A percentile compares a stretch with the other conserved stretches of the same genome.
Evolutionary conservation across 176 grass and related monocot species (phyloP).

Genomic region (Aegilops speltoides): DNA sequence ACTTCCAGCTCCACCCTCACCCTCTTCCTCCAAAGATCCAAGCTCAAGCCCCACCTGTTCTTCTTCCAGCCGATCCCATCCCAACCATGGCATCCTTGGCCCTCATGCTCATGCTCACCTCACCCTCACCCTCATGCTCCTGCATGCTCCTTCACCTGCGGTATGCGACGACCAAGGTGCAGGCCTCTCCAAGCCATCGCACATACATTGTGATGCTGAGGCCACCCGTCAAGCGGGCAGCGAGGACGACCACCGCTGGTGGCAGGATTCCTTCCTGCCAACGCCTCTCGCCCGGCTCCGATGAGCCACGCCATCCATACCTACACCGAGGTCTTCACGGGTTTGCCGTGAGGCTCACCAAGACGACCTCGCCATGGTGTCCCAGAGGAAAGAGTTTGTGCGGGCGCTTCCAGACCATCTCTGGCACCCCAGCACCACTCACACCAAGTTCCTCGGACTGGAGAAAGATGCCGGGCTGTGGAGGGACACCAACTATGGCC

Average conservation of each 20-base stretch:
- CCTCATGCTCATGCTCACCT: too few relatives aligned
- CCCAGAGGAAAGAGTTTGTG: conserved; percentile 36
- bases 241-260: background rate
- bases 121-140: too few relatives aligned
- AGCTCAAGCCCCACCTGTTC: too few relatives aligned
- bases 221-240: background rate
- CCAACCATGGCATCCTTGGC: too few relatives aligned
- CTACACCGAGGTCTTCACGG: conserved; percentile 36
- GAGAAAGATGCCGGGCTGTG: conserved; percentile 8
- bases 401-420: conserved; percentile 26
- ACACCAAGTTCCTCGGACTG: conserved; percentile 39
- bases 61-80: too few relatives aligned
- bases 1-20: too few relatives aligned
- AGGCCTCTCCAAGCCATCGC: background rate
- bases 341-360: conserved; percentile 37
- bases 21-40: too few relatives aligned
- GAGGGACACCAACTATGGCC: conserved; percentile 27
- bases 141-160: too few relatives aligned
- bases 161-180: too few relatives aligned
- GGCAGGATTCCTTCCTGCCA: background rate
- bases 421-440: conserved; percentile 37
- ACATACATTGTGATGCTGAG: background rate
- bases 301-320: conserved; percentile 17
- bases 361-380: conserved; percentile 23
- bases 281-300: background rate